phyloP scores from a whole-genome alignment of 176 grass and related monocot genomes.

The Chrysopogon serrulatus region DNA sequence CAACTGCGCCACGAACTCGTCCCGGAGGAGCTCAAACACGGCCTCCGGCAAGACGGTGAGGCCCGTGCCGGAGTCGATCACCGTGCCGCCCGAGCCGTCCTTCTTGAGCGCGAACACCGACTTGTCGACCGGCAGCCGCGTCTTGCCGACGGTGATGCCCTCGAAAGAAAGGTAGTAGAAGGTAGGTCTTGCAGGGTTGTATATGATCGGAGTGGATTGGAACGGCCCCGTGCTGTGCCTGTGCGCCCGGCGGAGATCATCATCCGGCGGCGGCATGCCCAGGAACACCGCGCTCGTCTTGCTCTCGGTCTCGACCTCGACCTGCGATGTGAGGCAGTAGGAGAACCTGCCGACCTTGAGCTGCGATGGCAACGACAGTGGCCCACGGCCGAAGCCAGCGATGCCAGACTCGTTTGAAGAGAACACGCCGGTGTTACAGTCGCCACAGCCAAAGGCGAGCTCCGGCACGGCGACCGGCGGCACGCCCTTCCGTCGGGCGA shows the following conservation, averaged over 20 bases:
- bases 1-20: conserved; percentile 45
- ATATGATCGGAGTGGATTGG: conserved; percentile 37
- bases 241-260: conserved; percentile 1
- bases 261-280: conserved; percentile 24
- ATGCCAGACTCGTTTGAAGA: conserved; percentile 35
- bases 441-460: conserved; percentile 51
- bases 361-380: conserved; percentile 56
- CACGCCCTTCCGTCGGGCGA: neutral
- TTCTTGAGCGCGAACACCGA: conserved; percentile 25
- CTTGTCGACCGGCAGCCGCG: conserved; percentile 29
- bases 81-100: conserved; percentile 34
- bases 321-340: conserved; percentile 48
- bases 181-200: neutral
- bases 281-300: conserved; percentile 48
- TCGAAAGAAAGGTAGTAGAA: conserved; percentile 42
- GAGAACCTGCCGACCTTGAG: conserved; percentile 57
- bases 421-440: conserved; percentile 10
- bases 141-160: conserved; percentile 46
- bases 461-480: neutral
- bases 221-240: neutral
- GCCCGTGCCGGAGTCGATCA: conserved; percentile 56
- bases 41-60: conserved; percentile 28
- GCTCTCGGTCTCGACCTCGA: neutral
- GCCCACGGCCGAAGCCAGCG: conserved; percentile 57
- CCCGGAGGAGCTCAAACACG: conserved; percentile 10